Conservation (phyloP, 257 asterid genomes). For the Jacaranda copaia region DNA sequence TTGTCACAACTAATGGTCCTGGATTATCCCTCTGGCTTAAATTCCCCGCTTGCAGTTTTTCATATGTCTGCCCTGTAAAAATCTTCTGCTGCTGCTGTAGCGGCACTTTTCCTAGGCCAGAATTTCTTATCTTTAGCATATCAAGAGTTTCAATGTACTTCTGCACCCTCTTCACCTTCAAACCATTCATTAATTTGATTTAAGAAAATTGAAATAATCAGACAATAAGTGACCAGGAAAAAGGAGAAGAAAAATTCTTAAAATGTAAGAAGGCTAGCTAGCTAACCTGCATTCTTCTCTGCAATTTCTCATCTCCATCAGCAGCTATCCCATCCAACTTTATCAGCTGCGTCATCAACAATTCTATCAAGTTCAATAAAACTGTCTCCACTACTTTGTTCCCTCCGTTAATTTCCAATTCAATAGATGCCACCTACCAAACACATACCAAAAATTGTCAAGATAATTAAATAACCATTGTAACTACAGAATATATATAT, state of each 20-base stretch:
- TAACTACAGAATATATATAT: background rate
- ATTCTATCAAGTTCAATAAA: conserved; percentile 56
- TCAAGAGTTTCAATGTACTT: conserved; percentile 73
- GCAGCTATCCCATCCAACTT: conserved; percentile 70
- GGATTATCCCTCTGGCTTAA: conserved; percentile 37
- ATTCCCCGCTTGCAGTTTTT: conserved; percentile 38
- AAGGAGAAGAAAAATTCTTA: background rate
- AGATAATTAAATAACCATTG: background rate
- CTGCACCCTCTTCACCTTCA: conserved; percentile 76
- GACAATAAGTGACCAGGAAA: background rate
- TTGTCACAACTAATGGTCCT: conserved; percentile 53
- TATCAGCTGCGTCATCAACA: conserved; percentile 64
- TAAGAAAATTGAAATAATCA: background rate
- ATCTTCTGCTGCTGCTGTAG: conserved; percentile 39
- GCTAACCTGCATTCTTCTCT: conserved; percentile 73
- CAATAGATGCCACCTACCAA: conserved; percentile 58
- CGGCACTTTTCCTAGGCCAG: conserved; percentile 29
- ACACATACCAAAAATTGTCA: background rate
- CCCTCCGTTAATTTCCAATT: conserved; percentile 58
- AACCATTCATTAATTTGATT: background rate
- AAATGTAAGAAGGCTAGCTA: background rate
- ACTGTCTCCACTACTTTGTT: conserved; percentile 61
- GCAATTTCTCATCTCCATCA: conserved; percentile 73
- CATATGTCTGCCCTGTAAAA: conserved; percentile 37
- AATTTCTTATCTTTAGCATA: conserved; percentile 55